Base-by-base conservation (phyloP, 2,329 filamentous ascomycete species). In the Hymenotorrendiella dingleyae region DNA sequence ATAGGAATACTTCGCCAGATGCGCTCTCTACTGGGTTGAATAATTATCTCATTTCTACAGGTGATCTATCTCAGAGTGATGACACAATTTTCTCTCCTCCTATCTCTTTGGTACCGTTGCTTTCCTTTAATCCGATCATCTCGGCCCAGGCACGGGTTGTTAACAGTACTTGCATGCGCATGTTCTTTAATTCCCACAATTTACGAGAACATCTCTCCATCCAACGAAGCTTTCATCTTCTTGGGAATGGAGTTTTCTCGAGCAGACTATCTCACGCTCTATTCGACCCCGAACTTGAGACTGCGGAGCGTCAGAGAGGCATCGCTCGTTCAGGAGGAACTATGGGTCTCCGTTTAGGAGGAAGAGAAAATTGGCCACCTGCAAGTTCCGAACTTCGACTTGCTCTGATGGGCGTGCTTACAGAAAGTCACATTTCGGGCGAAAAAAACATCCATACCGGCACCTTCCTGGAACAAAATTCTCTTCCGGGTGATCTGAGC, bases 361-460 rank as follows among this genome's bases (percentile, higher is more conserved):
- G 78, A 2, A 78, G 88, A 55, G 80, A 86, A 42, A 86, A 74
- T 23, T 97, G 93, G 93, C 93, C 93, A 20, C 93, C 93, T 4
- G 89, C 89, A 19, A 94, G 86, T 62, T 96, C 90, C 0, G 93
- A 97, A 62, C 68, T 98, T n/a, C 80, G 89, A 8, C 72, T 97
- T 4, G 87, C 87, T 0, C 71, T 98, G 14, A 94, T 90, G 75
- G 89, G 88, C 0, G 76, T 97, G 1, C 68, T 97, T 6, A 74
- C 76, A 2, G 90, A 96, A 50, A 86, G 80, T 50, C 87, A 88
- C 53, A 64, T 66, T 20, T 56, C 59, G 30, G 46, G 51, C 11
- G 36, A 40, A 8, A 29, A 51, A 35, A 50, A 43, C 56, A 51
- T 62, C 57, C 26, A 63, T 57, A 28, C 53, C 47, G 33, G 58